Conservation (phyloP, 164 flowering plant genomes). For the Tinospora cordifolia region DNA sequence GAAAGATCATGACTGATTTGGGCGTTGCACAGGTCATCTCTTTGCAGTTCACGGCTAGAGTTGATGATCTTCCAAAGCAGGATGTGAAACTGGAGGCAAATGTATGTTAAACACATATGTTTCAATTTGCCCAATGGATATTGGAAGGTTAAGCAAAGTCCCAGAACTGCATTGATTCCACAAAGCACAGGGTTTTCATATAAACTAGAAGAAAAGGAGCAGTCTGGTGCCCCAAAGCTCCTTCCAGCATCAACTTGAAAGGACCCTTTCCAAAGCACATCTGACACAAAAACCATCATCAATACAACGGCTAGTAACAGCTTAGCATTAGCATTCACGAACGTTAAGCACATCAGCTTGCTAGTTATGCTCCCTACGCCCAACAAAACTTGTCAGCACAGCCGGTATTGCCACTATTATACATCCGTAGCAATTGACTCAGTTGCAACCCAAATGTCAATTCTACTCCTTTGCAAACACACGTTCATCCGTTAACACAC, state of each 20-base stretch:
- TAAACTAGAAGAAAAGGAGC: neutral
- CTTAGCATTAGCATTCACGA: no score
- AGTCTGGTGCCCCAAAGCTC: neutral
- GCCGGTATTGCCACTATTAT: neutral
- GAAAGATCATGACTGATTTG: neutral
- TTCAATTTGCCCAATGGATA: neutral
- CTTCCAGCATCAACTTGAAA: neutral
- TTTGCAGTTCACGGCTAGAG: neutral
- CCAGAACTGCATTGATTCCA: neutral
- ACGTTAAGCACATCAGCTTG: no score
- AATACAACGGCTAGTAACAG: no score
- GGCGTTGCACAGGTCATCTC: neutral
- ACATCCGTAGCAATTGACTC: neutral
- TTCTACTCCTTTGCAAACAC: neutral
- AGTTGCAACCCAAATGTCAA: neutral
- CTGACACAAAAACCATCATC: neutral
- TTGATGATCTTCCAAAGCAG: neutral
- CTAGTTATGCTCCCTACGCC: neutral
- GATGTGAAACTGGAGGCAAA: neutral
- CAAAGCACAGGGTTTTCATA: neutral
- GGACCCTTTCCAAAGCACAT: neutral
- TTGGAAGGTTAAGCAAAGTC: neutral
- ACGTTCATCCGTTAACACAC: neutral
- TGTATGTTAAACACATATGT: no score
- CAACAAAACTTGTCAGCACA: conserved; percentile 1